These are phyloP conservation scores for Sporothrix schenckii DNA, from an alignment of 2,329 filamentous ascomycete species.

Conservation along the genomic window DNA sequence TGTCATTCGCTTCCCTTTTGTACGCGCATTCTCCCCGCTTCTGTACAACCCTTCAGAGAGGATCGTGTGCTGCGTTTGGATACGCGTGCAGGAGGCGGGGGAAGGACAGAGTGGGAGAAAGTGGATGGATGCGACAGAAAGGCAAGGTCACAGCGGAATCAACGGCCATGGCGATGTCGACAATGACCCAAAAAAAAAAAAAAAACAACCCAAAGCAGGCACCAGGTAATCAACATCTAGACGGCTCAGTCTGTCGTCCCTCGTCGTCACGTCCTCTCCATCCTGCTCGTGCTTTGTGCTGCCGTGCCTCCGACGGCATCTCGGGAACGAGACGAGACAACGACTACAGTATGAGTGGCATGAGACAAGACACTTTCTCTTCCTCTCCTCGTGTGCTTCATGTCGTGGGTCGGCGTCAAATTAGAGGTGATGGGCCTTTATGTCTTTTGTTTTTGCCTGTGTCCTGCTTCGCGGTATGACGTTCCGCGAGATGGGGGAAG, in stretches of 20 bases:
- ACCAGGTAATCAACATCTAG: background rate
- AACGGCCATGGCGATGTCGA: background rate
- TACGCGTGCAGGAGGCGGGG: slow-evolving; percentile 4
- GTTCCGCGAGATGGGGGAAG: slow-evolving; percentile 2
- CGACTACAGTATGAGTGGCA: background rate
- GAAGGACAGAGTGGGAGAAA: too few relatives aligned
- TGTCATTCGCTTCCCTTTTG: background rate
- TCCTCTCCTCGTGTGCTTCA: too few relatives aligned
- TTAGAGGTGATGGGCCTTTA: background rate
- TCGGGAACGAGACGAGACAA: background rate
- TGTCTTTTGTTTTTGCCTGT: background rate
- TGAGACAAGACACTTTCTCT: background rate
- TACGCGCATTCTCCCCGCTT: background rate
- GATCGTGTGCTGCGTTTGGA: slow-evolving; percentile 15
- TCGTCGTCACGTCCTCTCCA: background rate
- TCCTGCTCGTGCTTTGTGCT: background rate
- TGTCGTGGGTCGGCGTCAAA: slow-evolving; percentile 10
- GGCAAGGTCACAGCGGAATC: background rate
- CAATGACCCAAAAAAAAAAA: background rate
- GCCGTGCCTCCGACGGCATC: slow-evolving; percentile 17
- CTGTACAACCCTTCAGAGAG: background rate
- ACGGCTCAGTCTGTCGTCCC: background rate
- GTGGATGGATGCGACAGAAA: background rate
- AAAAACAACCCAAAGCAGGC: background rate
- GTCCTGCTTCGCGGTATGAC: background rate